Evolutionary conservation across 139 green algal genomes (phyloP), one percentile per base, ranked within the genome.

Genomic region (Deuterostichococcus epilithicus): DNA sequence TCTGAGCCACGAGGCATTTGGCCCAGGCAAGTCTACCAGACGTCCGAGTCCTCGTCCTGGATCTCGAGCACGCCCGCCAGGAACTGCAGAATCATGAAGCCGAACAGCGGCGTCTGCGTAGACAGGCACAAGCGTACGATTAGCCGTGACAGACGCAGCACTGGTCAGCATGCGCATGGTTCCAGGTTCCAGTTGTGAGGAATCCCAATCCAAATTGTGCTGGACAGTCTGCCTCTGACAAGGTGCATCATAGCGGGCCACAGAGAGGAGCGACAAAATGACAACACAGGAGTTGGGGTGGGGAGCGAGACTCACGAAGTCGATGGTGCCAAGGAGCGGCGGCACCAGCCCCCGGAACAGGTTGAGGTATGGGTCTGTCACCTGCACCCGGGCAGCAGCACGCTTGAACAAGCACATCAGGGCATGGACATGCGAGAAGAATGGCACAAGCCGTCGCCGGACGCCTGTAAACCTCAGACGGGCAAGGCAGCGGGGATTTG

Each of bases 361-460:
- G 85, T 97, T 96, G 36, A 99, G 88, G 86, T 99, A 99, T 4
- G 95, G 95, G 88, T 98, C 95, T 15, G 95, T 99, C 74, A 97
- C 90, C 91, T 97, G 90, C 71, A 60, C 30, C 25, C 30, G 60
- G 1, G 5, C 44, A 15, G 34, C 0, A 74, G 71, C 13, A 65
- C 35, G 45, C 22, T 22, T 69, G n/a, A n/a, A n/a, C n/a, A n/a
- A n/a, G n/a, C 18, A 45, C 28, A 59, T 58, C 32, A 33, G 30
- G 71, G 26, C 6, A 23, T n/a, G n/a, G n/a, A n/a, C n/a, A n/a
- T n/a, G n/a, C 45, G 34, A 33, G 42, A 44, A 68, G 42, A 5
- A 15, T n/a, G 15, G n/a, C n/a, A n/a, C n/a, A n/a, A n/a, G n/a
- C n/a, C n/a, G n/a, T n/a, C n/a, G n/a, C n/a, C n/a, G n/a, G n/a